Percentiles rank a stretch among this genome's conserved stretches.
Evolutionary conservation across 345 rosid species (phyloP).

Genomic region (Garcia nutans): DNA sequence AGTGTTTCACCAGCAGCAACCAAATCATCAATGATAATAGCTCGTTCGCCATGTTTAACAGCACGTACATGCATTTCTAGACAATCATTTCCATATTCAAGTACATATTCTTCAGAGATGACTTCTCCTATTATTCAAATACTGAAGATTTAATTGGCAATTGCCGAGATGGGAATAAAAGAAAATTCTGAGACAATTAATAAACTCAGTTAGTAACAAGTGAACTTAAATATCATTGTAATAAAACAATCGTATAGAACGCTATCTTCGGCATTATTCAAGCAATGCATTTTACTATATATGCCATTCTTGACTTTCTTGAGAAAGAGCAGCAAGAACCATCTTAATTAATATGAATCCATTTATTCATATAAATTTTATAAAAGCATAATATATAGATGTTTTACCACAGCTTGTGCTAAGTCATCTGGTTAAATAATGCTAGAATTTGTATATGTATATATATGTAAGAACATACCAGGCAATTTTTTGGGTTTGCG

Average conservation of each 20-base stretch:
- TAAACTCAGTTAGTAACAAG: too few species aligned
- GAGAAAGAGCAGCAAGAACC: background rate
- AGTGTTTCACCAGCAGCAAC: constrained; percentile 92
- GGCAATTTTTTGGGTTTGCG: constrained; percentile 85
- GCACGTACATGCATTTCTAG: constrained; percentile 80
- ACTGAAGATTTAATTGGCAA: background rate
- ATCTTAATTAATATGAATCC: too few species aligned
- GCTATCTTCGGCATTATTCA: background rate
- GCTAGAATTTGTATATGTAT: too few species aligned
- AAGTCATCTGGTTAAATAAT: background rate
- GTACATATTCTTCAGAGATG: constrained; percentile 63
- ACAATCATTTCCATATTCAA: constrained; percentile 87
- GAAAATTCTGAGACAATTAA: too few species aligned
- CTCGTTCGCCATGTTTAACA: constrained; percentile 61
- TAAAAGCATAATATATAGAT: too few species aligned
- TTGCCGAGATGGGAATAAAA: too few species aligned
- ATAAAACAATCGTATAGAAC: background rate
- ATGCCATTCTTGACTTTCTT: background rate
- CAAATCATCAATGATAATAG: constrained; percentile 70
- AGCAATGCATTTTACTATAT: too few species aligned
- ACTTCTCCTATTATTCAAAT: constrained; percentile 50
- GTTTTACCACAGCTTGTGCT: background rate
- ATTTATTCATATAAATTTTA: too few species aligned
- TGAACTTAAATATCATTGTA: background rate
- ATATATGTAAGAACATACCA: constrained; percentile 32